Conservation (phyloP, 768 basidiomycete genomes). For the Hypsizygus marmoreus region DNA sequence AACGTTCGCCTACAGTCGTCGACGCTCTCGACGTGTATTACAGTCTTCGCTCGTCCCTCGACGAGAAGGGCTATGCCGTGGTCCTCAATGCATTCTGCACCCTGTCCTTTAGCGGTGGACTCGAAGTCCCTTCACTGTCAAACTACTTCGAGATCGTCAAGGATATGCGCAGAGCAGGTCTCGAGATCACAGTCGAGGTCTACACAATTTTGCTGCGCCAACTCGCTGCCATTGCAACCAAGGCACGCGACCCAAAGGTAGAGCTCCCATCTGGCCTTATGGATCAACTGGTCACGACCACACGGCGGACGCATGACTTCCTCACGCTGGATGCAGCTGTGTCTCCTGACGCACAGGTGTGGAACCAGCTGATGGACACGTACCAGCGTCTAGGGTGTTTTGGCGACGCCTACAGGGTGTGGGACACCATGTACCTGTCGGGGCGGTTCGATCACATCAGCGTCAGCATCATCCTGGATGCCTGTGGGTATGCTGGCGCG, state of each 20-base stretch:
- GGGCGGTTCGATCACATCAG: slow-evolving; percentile 60
- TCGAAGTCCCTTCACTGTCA: slow-evolving; percentile 44
- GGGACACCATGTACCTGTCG: slow-evolving; percentile 72
- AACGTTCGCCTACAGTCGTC: slow-evolving; percentile 49
- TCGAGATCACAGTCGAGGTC: slow-evolving; percentile 55
- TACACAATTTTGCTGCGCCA: slow-evolving; percentile 70
- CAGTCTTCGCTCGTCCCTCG: slow-evolving; percentile 42
- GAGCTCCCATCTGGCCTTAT: slow-evolving; percentile 19
- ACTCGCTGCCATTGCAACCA: slow-evolving; percentile 47
- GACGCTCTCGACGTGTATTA: slow-evolving; percentile 69
- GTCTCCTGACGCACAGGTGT: slow-evolving; percentile 65
- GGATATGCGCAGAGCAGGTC: slow-evolving; percentile 75
- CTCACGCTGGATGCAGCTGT: slow-evolving; percentile 81
- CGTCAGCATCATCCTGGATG: slow-evolving; percentile 84
- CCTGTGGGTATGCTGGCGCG: slow-evolving; percentile 68
- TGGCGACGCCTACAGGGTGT: slow-evolving; percentile 71
- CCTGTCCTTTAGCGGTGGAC: slow-evolving; percentile 49
- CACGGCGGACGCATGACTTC: slow-evolving; percentile 70
- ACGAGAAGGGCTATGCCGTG: slow-evolving; percentile 59
- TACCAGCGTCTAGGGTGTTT: slow-evolving; percentile 81
- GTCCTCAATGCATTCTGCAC: slow-evolving; percentile 67
- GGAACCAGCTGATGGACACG: slow-evolving; percentile 88
- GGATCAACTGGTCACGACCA: slow-evolving; percentile 43
- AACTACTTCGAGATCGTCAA: slow-evolving; percentile 76
- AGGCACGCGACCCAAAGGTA: slow-evolving; percentile 23